Conservation (phyloP, 345 rosid species). For the Erucastrum elatum region DNA sequence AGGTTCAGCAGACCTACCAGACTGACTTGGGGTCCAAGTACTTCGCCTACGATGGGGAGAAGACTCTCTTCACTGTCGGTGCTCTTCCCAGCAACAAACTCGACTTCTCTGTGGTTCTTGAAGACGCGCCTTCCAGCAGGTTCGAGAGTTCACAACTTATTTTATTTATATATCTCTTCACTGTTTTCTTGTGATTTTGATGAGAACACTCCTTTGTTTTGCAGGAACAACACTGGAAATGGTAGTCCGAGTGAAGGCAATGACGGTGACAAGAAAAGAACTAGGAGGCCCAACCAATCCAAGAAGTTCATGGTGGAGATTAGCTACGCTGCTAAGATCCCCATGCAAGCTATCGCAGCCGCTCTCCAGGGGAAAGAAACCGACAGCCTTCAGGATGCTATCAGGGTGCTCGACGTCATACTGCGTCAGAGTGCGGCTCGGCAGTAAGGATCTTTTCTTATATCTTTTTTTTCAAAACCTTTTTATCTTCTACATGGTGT, state of each 20-base stretch:
- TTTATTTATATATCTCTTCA: not conserved
- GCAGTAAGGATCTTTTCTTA: constrained; percentile 50
- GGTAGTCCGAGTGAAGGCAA: constrained; percentile 53
- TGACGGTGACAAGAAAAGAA: constrained; percentile 62
- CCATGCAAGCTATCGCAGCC: constrained; percentile 77
- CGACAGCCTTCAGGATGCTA: constrained; percentile 70
- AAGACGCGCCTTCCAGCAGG: constrained; percentile 67
- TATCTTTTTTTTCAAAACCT: not conserved
- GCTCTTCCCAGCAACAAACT: constrained; percentile 75
- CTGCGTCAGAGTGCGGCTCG: constrained; percentile 87
- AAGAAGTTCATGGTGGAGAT: constrained; percentile 70
- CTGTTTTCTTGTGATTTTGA: not conserved
- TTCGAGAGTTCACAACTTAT: not conserved
- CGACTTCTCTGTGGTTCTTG: constrained; percentile 79
- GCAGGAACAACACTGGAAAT: constrained; percentile 54
- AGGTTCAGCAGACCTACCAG: constrained; percentile 69
- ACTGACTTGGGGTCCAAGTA: constrained; percentile 57
- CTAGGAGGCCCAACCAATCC: constrained; percentile 54
- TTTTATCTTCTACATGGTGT: not conserved
- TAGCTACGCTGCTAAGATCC: constrained; percentile 73
- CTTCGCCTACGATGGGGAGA: constrained; percentile 95
- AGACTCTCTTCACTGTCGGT: constrained; percentile 77
- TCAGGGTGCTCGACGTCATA: constrained; percentile 78
- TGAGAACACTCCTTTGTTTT: not conserved
- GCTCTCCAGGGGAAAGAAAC: constrained; percentile 83